Evolutionary conservation across 371 early-diverging fungal genomes (phyloP).

Genomic region (Mortierella polycephala): DNA sequence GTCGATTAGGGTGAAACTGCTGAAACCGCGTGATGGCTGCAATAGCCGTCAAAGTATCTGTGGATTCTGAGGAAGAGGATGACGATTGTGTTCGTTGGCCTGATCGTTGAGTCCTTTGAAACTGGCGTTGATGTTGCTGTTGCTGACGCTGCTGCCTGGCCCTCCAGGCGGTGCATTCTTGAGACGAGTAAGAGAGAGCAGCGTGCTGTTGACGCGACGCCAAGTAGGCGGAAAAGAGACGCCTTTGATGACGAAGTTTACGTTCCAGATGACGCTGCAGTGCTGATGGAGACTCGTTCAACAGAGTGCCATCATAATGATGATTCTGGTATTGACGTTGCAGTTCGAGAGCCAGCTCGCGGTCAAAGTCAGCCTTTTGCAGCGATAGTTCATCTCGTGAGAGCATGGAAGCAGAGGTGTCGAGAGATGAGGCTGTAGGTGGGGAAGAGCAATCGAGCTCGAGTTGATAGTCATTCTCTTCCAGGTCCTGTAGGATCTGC

Average conservation of each 20-base stretch:
- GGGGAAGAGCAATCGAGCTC: conserved; percentile 26
- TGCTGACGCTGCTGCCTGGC: conserved; percentile 19
- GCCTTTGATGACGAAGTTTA: conserved; percentile 29
- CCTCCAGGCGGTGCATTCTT: conserved; percentile 48
- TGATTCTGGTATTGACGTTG: conserved; percentile 24
- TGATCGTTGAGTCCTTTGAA: background rate
- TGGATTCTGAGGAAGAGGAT: background rate
- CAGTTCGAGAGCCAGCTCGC: conserved; percentile 42
- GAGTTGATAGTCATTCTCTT: conserved; percentile 44
- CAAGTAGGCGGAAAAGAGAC: conserved; percentile 29
- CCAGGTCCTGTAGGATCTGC: conserved; percentile 37
- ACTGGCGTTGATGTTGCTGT: conserved; percentile 2
- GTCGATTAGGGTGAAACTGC: conserved; percentile 44
- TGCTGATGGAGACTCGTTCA: conserved; percentile 51
- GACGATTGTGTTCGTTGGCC: background rate
- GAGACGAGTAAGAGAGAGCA: conserved; percentile 28
- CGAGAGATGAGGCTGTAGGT: background rate
- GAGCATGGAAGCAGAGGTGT: background rate
- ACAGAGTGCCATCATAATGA: conserved; percentile 29
- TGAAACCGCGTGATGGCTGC: conserved; percentile 36
- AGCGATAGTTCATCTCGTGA: conserved; percentile 29
- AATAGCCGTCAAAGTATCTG: background rate
- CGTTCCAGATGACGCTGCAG: conserved; percentile 40
- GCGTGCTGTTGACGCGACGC: conserved; percentile 31
- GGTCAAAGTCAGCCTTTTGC: conserved; percentile 50